Percentiles rank a stretch among this genome's conserved stretches.
phyloP scores from a whole-genome alignment of 1,284 basidiomycete genomes.

The Trametes sp. region DNA sequence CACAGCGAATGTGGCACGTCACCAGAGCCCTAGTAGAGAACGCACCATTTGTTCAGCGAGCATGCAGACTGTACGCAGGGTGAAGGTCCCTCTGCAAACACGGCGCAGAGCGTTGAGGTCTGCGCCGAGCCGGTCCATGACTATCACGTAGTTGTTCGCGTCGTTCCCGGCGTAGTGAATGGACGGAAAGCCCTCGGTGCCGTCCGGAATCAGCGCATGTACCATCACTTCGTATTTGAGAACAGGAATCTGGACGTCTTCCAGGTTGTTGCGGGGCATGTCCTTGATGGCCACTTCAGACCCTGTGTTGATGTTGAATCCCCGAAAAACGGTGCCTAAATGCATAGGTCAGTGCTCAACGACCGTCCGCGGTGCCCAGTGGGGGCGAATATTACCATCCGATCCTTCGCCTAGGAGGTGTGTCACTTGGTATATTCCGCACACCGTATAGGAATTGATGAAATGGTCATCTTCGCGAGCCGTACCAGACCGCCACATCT shows the following conservation, averaged over 20 bases:
- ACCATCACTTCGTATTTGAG: conserved; percentile 20
- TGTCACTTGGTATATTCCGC: conserved; percentile 1
- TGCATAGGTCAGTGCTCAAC: background rate
- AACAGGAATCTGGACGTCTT: background rate
- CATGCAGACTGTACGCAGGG: conserved; percentile 30
- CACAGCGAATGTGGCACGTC: no score
- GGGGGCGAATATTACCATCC: background rate
- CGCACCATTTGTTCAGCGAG: conserved; percentile 28
- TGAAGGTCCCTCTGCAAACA: conserved; percentile 29
- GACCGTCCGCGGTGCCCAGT: background rate
- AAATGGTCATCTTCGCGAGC: background rate
- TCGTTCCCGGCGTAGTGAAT: conserved; percentile 22
- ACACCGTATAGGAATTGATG: background rate
- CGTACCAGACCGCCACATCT: background rate
- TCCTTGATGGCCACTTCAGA: conserved; percentile 16
- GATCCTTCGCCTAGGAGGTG: background rate
- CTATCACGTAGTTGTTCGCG: conserved; percentile 17
- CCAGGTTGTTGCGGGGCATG: background rate
- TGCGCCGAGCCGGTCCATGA: conserved; percentile 32
- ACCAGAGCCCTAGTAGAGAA: background rate
- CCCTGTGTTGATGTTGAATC: conserved; percentile 14
- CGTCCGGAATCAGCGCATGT: conserved; percentile 16
- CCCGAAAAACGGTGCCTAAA: background rate
- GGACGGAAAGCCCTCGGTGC: conserved; percentile 7
- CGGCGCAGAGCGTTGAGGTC: conserved; percentile 21